Percentiles rank a stretch among this genome's conserved stretches.
These are phyloP conservation scores for Phaffomyces antillensis DNA, from an alignment of 805 yeast genomes.

Conservation along the genomic window DNA sequence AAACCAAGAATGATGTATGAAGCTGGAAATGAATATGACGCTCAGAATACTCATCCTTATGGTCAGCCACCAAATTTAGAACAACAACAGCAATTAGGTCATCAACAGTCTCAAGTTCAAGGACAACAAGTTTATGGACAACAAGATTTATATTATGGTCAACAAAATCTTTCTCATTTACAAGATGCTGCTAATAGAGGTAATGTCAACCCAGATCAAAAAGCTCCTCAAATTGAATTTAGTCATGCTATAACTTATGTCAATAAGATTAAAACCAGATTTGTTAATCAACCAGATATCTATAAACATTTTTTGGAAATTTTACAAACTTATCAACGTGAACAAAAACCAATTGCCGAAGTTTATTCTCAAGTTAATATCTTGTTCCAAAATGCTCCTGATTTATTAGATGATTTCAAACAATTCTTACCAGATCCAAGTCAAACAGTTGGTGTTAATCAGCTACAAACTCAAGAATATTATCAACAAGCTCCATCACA, in stretches of 20 bases:
- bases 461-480: constrained; percentile 19
- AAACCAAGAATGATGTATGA: constrained; percentile 15
- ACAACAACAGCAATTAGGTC: constrained; percentile 9
- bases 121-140: constrained; percentile 3
- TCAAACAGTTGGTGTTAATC: constrained; percentile 11
- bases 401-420: constrained; percentile 87
- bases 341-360: constrained; percentile 90
- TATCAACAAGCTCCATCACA: constrained; percentile 31
- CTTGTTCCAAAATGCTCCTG: constrained; percentile 89
- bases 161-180: constrained; percentile 25
- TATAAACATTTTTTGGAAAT: constrained; percentile 93
- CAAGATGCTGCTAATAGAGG: constrained; percentile 32
- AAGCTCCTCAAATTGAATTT: constrained; percentile 74
- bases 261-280: constrained; percentile 90
- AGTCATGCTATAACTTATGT: constrained; percentile 96
- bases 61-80: constrained; percentile 5
- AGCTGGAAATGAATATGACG: constrained; percentile 17
- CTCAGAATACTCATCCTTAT: constrained; percentile 3
- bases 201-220: constrained; percentile 28
- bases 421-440: constrained; percentile 81
- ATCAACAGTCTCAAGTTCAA: constrained; percentile 9
- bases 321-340: constrained; percentile 92
- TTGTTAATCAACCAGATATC: constrained; percentile 89
- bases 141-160: constrained; percentile 5
- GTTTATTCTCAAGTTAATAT: constrained; percentile 91